Base-by-base conservation (phyloP, 129 eudicot species). In the Scalesia atractyloides region DNA sequence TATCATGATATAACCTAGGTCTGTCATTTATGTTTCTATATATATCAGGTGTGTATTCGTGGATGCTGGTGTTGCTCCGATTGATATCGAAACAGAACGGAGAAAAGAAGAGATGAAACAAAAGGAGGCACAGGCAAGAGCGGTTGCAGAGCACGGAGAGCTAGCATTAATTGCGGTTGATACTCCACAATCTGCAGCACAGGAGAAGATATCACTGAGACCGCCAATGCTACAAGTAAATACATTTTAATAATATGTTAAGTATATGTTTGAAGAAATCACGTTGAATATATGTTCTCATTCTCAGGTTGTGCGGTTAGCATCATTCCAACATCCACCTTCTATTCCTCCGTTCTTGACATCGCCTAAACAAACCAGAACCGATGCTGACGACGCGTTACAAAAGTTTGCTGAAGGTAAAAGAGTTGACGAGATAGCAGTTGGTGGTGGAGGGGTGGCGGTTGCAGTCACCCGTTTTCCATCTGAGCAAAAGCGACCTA, bases 381-480 rank as follows among this genome's bases (percentile, higher is more conserved):
- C 52, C 46, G 97, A 86, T 71, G 82, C 82, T 86, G 93, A 87
- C 61, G 92, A 82, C 5, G 73, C 77, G n/a, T 52, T 90, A 62
- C 82, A 73, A 39, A 91, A 85, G 73, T 91, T 87, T 61, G 61
- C 66, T 7, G 97, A 90, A 52, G 96, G 83, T 64, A 89, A 84
- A 75, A 87, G 73, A 86, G 86, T 82, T 16, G 86, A 86, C 73
- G 98, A 94, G 79, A 82, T 87, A 63, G 98, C 97, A 68, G 97
- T 94, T 77, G 98, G 98, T 69, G 98, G 98, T 69, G 98, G 98
- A 66, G 98, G 98, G 64, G 97, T 94, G 75, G 85, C 88, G 9
- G 98, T 94, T 58, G 97, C 98, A 10, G 96, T 90, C 76, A 94
- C 98, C 73, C 94, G 98, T 53, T 94, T 94, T 83, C 97, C 98